Base-by-base conservation (phyloP, 1,284 basidiomycete species). In the Thelephora terrestris region DNA sequence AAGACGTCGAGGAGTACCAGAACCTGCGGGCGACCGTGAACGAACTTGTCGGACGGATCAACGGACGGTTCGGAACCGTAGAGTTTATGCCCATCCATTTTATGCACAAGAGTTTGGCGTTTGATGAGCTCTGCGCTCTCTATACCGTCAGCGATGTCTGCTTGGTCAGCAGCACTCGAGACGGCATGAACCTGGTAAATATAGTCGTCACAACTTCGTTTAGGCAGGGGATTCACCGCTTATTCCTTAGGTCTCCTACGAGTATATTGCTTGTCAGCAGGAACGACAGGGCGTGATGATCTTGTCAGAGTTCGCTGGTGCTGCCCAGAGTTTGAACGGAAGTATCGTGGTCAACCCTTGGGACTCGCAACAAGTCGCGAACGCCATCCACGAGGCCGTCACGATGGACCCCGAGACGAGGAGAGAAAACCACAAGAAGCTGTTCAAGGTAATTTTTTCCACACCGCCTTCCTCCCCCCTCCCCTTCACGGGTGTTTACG, bases 1-100 rank as follows among this genome's bases (percentile, higher is more conserved):
- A 97, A 67, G 96, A 99, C 61, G 95, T 99, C 46, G 96, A 99
- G 66, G 95, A 99, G 68, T 99, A 99, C 64, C 95, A 99, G 68
- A 98, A 98, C 67, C 69, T 99, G 53, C 83, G 96, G 7, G 85
- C 92, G 9, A 93, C 88, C 2, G 94, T 99, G 45, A 99, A 99
- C 70, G 95, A 99, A 65, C 80, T 97, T 35, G 95, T 99, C 14
- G 96, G 96, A 0, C 81, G 95, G 25, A 98, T 99, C 70, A 99
- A 99, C 61, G 96, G 96, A 5, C 84, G 92, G 7, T 99, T 98
- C 60, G 96, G 96, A 20, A 98, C 95, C 0, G 93, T 98, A 55
- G 94, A 98, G 59, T 96, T 94, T 63, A 96, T 97, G 88, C 95
- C 95, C 4, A 99, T 99, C 55, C 95, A 99, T 65, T 98, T 96